A percentile compares a stretch with the other conserved stretches of the same genome.
phyloP scores from a whole-genome alignment of 345 rosid genomes.

The Chamaenerion angustifolium region DNA sequence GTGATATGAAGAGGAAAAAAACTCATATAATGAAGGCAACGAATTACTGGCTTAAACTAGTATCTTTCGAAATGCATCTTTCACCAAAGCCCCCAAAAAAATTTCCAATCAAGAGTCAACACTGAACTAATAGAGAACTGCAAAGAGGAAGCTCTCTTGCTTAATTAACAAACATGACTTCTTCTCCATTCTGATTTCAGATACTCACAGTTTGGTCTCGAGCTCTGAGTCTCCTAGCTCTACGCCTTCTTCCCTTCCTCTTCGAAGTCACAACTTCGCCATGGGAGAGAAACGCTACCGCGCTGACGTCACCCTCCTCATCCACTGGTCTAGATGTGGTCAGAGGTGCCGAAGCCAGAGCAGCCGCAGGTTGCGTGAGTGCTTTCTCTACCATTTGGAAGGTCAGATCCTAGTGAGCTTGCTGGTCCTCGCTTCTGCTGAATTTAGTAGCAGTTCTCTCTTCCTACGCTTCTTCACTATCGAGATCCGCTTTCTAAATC shows the following conservation, averaged over 20 bases:
- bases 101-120: too few relatives aligned
- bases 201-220: constrained; percentile 27
- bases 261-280: constrained; percentile 11
- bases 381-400: constrained; percentile 72
- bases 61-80: too few relatives aligned
- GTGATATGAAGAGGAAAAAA: too few relatives aligned
- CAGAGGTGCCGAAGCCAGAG: constrained; percentile 7
- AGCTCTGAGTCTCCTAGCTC: constrained; percentile 8
- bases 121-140: too few relatives aligned
- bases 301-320: constrained; percentile 7
- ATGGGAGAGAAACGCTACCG: neutral
- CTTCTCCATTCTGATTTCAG: too few relatives aligned
- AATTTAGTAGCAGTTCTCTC: neutral
- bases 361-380: constrained; percentile 22
- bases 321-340: constrained; percentile 8
- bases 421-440: constrained; percentile 33
- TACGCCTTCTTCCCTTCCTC: constrained; percentile 22
- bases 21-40: too few relatives aligned
- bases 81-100: too few relatives aligned
- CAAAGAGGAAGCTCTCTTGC: too few relatives aligned
- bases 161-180: too few relatives aligned
- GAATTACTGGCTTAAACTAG: too few relatives aligned
- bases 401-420: constrained; percentile 76
- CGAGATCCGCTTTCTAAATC: constrained; percentile 17
- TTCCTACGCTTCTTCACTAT: constrained; percentile 16